Conservation (phyloP, 768 basidiomycete genomes). For the Pleurotus sapidus region DNA sequence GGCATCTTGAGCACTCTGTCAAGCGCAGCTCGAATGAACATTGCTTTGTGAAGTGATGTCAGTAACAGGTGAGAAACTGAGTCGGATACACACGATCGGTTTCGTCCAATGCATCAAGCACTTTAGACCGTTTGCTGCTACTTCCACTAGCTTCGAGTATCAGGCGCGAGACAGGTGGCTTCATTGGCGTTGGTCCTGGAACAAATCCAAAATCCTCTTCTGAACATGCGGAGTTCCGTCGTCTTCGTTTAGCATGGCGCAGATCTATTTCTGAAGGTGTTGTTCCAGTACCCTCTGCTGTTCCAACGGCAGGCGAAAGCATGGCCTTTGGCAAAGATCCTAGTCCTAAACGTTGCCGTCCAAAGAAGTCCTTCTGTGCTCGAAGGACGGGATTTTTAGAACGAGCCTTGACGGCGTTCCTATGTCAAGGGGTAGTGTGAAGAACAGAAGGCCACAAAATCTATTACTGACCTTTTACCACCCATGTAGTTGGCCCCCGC, state of each 20-base stretch:
- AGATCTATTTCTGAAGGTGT: conserved; percentile 20
- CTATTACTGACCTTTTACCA: conserved; percentile 51
- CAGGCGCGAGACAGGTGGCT: background rate
- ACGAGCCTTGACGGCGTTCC: conserved; percentile 57
- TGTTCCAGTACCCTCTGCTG: no score
- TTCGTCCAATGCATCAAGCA: conserved; percentile 39
- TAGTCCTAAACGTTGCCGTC: conserved; percentile 48
- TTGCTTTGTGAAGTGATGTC: conserved; percentile 20
- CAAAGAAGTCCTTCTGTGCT: conserved; percentile 58
- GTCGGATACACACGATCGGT: conserved; percentile 35
- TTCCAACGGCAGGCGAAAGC: no score
- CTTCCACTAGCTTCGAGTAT: conserved; percentile 16
- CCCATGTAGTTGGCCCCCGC: conserved; percentile 77
- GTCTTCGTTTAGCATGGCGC: conserved; percentile 23
- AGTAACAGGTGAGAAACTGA: background rate
- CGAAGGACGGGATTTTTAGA: conserved; percentile 54
- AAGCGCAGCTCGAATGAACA: conserved; percentile 31
- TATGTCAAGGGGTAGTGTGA: conserved; percentile 19
- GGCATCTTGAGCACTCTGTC: conserved; percentile 40
- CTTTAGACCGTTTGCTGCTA: conserved; percentile 26
- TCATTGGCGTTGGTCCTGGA: conserved; percentile 18
- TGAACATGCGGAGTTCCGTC: background rate
- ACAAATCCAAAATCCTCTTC: conserved; percentile 2
- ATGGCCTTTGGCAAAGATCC: conserved; percentile 6
- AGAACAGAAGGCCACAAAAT: background rate